These are phyloP conservation scores for Corymbia maculata DNA, from an alignment of 345 rosid species.

Conservation along the genomic window DNA sequence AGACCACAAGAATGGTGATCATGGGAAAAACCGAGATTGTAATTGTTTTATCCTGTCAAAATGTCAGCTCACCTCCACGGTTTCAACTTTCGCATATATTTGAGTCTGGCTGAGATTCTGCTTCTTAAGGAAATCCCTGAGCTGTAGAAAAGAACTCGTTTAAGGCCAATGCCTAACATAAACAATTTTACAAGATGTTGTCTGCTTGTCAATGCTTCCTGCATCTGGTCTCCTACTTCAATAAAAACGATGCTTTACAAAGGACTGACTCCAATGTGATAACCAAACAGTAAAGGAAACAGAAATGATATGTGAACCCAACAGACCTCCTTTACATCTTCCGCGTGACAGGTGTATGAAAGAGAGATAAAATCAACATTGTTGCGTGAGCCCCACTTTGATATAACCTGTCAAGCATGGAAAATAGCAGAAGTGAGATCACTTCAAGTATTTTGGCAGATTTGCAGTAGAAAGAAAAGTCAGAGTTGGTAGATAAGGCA, in stretches of 20 bases:
- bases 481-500: not conserved
- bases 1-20: not conserved
- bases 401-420: constrained; percentile 6
- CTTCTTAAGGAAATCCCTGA: constrained; percentile 11
- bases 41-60: not conserved
- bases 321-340: constrained; percentile 20
- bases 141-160: constrained; percentile 4
- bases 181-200: not conserved
- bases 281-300: not conserved
- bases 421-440: not conserved
- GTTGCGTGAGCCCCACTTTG: constrained; percentile 17
- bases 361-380: constrained; percentile 17
- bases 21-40: not conserved
- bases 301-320: not conserved
- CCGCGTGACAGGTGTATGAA: constrained; percentile 15
- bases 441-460: not conserved
- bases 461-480: not conserved
- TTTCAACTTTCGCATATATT: constrained; percentile 25
- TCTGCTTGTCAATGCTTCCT: not conserved
- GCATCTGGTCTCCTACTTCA: not conserved
- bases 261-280: not conserved
- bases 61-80: constrained; percentile 16
- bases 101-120: constrained; percentile 14
- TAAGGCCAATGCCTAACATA: not conserved
- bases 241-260: not conserved